Conservation (phyloP, 2,329 filamentous ascomycete genomes). For the Graphilbum ipis-grandicollis region DNA sequence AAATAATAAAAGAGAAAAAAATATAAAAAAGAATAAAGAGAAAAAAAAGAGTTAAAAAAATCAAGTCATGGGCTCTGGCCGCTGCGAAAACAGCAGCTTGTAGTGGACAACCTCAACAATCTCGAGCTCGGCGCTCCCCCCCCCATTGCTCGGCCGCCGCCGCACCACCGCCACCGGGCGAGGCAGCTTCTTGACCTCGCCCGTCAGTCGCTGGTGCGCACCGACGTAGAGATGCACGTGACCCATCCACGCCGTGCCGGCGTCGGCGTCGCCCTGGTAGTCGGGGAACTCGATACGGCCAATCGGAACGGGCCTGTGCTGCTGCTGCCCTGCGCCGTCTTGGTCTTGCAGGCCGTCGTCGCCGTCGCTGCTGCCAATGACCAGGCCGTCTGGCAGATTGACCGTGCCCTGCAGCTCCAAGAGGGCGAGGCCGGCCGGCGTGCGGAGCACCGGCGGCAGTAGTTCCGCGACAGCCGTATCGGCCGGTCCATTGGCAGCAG, state of each 20-base stretch:
- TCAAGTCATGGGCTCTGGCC: constrained; percentile 82
- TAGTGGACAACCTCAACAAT: constrained; percentile 75
- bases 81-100: constrained; percentile 68
- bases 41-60: no score
- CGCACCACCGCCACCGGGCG: constrained; percentile 66
- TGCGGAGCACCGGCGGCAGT: constrained; percentile 70
- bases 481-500: constrained; percentile 15
- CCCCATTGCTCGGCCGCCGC: constrained; percentile 19
- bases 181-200: constrained; percentile 75
- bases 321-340: no score
- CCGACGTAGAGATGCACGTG: constrained; percentile 77
- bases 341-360: no score
- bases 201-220: constrained; percentile 71
- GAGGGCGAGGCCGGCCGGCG: constrained; percentile 74
- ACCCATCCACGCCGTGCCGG: constrained; percentile 65
- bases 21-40: no score
- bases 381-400: constrained; percentile 34
- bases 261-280: constrained; percentile 34
- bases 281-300: constrained; percentile 29
- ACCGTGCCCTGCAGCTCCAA: constrained; percentile 87
- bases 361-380: no score
- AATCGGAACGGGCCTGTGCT: constrained; percentile 22
- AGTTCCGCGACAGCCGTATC: no score
- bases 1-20: no score
- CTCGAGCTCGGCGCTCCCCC: constrained; percentile 33